These are phyloP conservation scores for Vitis hybrid DNA, from an alignment of 177 flowering plant species.

Conservation along the genomic window DNA sequence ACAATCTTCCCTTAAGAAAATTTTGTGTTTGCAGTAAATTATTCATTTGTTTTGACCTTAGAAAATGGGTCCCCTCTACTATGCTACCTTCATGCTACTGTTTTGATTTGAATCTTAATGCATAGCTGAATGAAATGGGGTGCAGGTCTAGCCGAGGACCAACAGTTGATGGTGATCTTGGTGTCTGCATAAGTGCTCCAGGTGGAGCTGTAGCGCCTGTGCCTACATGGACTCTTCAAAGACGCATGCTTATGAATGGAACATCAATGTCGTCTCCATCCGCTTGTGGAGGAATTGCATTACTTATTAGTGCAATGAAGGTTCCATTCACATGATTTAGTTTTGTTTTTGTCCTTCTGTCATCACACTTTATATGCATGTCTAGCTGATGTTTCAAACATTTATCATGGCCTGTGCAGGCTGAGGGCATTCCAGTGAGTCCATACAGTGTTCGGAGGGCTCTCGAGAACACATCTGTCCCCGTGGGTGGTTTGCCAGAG, in stretches of 20 bases:
- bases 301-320: conserved; percentile 94
- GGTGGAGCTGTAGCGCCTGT: conserved; percentile 99
- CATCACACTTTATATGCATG: not conserved
- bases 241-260: conserved; percentile 99
- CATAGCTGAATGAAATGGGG: conserved; percentile 7
- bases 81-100: not conserved
- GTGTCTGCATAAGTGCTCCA: conserved; percentile 94
- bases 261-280: conserved; percentile 99
- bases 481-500: conserved; percentile 66
- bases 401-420: conserved; percentile 42
- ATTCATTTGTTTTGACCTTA: not conserved
- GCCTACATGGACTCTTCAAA: conserved; percentile 96
- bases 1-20: conserved; percentile 3
- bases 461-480: conserved; percentile 75
- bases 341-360: not conserved
- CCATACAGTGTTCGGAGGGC: conserved; percentile 82
- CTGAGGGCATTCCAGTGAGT: conserved; percentile 81
- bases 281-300: conserved; percentile 98
- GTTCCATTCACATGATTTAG: conserved; percentile 28
- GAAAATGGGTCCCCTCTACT: not conserved
- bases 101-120: conserved; percentile 1
- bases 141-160: conserved; percentile 99
- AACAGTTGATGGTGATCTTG: conserved; percentile 91
- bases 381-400: not conserved
- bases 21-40: too few relatives aligned